phyloP scores from a whole-genome alignment of 1,284 basidiomycete genomes.

The Anthracocystis setariae region DNA sequence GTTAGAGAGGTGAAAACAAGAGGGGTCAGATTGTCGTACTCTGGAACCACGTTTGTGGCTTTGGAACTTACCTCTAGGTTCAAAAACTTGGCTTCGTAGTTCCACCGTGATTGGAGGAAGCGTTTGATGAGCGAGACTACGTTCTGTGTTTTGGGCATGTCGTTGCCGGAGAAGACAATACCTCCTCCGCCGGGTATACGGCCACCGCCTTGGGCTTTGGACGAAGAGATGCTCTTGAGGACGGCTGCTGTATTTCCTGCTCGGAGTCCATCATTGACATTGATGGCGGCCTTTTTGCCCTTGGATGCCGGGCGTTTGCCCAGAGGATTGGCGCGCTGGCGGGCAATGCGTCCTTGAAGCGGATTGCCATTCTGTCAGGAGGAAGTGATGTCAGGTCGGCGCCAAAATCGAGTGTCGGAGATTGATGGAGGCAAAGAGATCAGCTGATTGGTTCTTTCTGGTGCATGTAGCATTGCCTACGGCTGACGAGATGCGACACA shows the following conservation, averaged over 20 bases:
- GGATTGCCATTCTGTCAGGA: constrained; percentile 20
- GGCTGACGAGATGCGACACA: not conserved
- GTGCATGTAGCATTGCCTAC: too few relatives aligned
- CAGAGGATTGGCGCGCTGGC: constrained; percentile 44
- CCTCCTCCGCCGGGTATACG: constrained; percentile 49
- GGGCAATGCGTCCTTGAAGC: constrained; percentile 34
- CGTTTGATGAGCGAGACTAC: constrained; percentile 51
- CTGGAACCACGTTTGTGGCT: too few relatives aligned
- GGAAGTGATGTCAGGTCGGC: not conserved
- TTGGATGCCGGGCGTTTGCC: constrained; percentile 37
- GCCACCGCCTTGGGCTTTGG: constrained; percentile 45
- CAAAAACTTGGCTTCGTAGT: constrained; percentile 72
- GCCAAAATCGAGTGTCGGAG: not conserved
- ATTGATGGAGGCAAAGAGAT: too few relatives aligned
- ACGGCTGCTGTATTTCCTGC: constrained; percentile 40
- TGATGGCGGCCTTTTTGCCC: constrained; percentile 37
- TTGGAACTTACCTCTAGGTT: constrained; percentile 75
- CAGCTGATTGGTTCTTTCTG: too few relatives aligned
- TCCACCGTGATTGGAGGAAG: constrained; percentile 59
- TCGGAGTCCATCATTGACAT: constrained; percentile 45
- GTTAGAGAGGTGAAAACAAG: constrained; percentile 1
- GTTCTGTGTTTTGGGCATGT: constrained; percentile 48
- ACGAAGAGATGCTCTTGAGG: constrained; percentile 43
- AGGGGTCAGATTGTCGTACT: not conserved
- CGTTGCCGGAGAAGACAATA: constrained; percentile 35